Evolutionary conservation across 352 stramenopile genomes (phyloP), one percentile per base, ranked within the genome.

Genomic region (Globisporangium recalcitrans): DNA sequence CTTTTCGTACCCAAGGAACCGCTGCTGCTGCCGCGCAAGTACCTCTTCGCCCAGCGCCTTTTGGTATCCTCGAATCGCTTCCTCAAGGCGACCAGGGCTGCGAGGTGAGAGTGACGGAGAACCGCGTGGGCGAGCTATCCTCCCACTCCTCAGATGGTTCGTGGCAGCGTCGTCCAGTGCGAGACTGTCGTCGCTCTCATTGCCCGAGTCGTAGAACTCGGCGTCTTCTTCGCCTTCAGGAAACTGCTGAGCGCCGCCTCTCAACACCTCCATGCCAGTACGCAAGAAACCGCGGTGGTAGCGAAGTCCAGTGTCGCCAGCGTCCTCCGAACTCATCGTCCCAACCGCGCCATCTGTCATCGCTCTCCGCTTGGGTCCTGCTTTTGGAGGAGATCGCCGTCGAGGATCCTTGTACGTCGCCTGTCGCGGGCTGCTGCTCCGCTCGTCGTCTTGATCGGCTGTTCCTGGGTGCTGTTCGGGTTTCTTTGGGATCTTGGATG

Each of bases 201-300:
- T 46, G 6, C 6, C 57, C 36, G 10, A 51, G 21, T 55, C 38
- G 16, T 60, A 21, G 38, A 21, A 46, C 38, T 46, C 38, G 38
- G 38, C 57, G 27, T 66, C 52, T 9, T 67, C 62, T 46, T 61
- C 60, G 6, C 70, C 63, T 54, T 68, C 60, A 3, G 44, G 60
- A n/a, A 34, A 24, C 11, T 52, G 10, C 11, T 53, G 47, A 13
- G 27, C 29, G 3, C 32, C 48, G 4, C 21, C 52, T 32, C 77
- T 76, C 1, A 89, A 55, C 44, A 88, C 75, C 57, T 89, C 78
- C 74, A 90, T 87, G 0, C 82, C 82, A 0, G 77, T 69, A 6
- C 72, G 76, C 7, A 91, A 60, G 40, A 89, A 87, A 4, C 78
- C 80, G 5, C 77, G 73, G 16, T 78, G 78, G 51, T 79, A 86